Base-by-base conservation (phyloP, 495 filamentous ascomycete genomes). In the Pyrenopolyporus hunteri region DNA sequence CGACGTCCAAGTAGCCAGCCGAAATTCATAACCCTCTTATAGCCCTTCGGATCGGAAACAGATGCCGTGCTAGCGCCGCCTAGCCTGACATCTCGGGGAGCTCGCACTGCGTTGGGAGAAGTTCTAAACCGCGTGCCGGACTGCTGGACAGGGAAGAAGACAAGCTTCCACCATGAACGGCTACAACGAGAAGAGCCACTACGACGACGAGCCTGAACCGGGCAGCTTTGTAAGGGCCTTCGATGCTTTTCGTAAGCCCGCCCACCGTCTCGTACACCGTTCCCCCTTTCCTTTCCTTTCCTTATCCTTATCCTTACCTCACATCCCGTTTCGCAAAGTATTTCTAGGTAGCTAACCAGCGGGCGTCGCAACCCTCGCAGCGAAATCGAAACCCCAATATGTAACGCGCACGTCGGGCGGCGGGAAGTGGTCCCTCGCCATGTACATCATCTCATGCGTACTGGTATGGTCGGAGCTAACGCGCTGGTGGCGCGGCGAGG, bases 351-450 rank as follows among this genome's bases (percentile, higher is more conserved):
- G 64, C 74, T 78, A 66, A 75, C 67, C 13, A 10, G 46, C 0
- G 4, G 26, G 46, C 6, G 10, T 45, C 35, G 39, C 16, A 23
- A 25, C 46, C 53, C 14, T 33, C 42, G 22, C 65, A 97, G 93
- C 94, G 39, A 99, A 99, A 85, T 90, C 91, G 53, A 96, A 96
- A 82, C 80, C 90, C n/a, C 89, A 89, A 66, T 99, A 97, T 76
- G 86, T 91, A 31, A 86, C 89, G 23, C 85, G 85, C 49, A 90
- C 90, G 42, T 83, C 87, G 31, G 87, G 85, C 67, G 95, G 95
- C 68, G 92, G 94, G 51, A 89, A 93, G 79, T 94, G 91, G 84
- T 97, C 95, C n/a, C 80, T 97, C 43, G 76, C 88, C 35, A 89
- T 99, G 73, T 74, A 91, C 49, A 31, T 87, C 19, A 74, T 93